Conservation (phyloP, 2,329 filamentous ascomycete genomes). For the Penicillium sclerotigenum region DNA sequence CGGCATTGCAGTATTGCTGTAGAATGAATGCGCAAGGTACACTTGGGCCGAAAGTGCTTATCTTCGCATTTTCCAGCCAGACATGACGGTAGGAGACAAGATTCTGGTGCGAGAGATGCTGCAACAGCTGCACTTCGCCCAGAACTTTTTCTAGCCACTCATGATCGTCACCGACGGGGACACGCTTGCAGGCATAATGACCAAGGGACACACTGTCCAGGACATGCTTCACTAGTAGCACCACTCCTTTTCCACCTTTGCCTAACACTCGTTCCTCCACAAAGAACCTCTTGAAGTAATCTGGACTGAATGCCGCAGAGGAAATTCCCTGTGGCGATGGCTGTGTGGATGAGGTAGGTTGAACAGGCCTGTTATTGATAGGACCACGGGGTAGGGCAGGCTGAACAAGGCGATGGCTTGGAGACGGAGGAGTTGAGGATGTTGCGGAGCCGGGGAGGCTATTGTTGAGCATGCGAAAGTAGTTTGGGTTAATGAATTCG, state of each 20-base stretch:
- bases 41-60: constrained; percentile 81
- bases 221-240: constrained; percentile 87
- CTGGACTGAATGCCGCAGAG: constrained; percentile 79
- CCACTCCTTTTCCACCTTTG: constrained; percentile 88
- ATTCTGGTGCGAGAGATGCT: constrained; percentile 89
- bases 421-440: constrained; percentile 47
- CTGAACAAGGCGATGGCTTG: constrained; percentile 48
- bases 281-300: constrained; percentile 93
- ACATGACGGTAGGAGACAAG: constrained; percentile 95
- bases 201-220: constrained; percentile 86
- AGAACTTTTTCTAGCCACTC: constrained; percentile 93
- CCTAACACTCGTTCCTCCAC: constrained; percentile 83
- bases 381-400: constrained; percentile 45
- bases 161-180: constrained; percentile 92
- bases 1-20: constrained; percentile 94
- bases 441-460: constrained; percentile 52
- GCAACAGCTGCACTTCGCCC: constrained; percentile 86
- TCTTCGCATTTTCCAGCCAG: constrained; percentile 86
- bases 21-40: constrained; percentile 96
- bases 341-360: constrained; percentile 50
- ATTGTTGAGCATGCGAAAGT: constrained; percentile 86
- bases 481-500: constrained; percentile 82
- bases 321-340: constrained; percentile 67
- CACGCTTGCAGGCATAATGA: constrained; percentile 92
- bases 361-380: constrained; percentile 50